phyloP scores from a whole-genome alignment of 2,329 filamentous ascomycete species.

The Amphichorda felina region DNA sequence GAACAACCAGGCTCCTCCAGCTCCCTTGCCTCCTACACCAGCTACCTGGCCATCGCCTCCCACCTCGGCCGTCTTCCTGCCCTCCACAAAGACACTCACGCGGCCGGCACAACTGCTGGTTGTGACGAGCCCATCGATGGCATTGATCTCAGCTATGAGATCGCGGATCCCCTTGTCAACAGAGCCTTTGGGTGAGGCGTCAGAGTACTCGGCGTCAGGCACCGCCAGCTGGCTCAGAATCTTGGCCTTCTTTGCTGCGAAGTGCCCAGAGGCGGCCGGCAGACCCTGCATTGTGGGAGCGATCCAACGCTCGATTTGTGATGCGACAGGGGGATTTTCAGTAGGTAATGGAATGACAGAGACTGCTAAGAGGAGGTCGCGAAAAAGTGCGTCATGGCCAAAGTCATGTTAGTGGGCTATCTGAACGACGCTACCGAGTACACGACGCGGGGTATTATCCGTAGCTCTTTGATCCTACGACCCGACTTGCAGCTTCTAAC shows the following conservation, averaged over 20 bases:
- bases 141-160: slow-evolving; percentile 71
- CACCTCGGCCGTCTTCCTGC: slow-evolving; percentile 32
- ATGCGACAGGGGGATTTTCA: no score
- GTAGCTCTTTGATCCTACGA: no score
- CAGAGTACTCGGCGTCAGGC: slow-evolving; percentile 61
- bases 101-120: slow-evolving; percentile 89
- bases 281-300: slow-evolving; percentile 14
- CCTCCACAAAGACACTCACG: slow-evolving; percentile 81
- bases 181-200: slow-evolving; percentile 80
- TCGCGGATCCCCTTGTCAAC: slow-evolving; percentile 69
- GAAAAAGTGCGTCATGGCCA: no score
- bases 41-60: slow-evolving; percentile 26
- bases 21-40: slow-evolving; percentile 73
- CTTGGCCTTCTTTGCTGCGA: slow-evolving; percentile 52
- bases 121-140: slow-evolving; percentile 63
- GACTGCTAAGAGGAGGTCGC: no score
- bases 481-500: no score
- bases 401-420: no score
- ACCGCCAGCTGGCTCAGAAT: slow-evolving; percentile 61
- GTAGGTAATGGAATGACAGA: no score
- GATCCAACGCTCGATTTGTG: no score
- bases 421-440: no score
- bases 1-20: slow-evolving; percentile 73
- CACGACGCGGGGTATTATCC: no score
- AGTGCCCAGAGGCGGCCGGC: slow-evolving; percentile 23